Evolutionary conservation across 148 eudicot species (phyloP).

Genomic region (Vaccinium macrocarpon): DNA sequence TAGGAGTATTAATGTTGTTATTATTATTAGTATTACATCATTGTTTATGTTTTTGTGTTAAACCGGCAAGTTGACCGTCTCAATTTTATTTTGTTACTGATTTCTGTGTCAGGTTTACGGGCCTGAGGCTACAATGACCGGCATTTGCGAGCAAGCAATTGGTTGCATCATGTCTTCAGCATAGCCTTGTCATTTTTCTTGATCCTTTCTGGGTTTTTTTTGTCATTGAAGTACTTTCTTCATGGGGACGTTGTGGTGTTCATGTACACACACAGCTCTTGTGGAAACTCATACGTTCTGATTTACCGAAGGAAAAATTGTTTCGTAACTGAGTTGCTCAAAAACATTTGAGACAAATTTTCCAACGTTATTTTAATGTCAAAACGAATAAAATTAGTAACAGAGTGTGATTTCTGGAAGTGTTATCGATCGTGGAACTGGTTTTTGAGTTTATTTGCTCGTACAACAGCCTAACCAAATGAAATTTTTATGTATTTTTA

Average conservation of each 20-base stretch:
- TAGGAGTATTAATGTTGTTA: not conserved
- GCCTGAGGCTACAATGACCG: conserved; percentile 97
- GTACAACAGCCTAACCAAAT: too few relatives aligned
- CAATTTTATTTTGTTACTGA: not conserved
- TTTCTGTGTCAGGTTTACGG: conserved; percentile 64
- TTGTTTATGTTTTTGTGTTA: not conserved
- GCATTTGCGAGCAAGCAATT: conserved; percentile 96
- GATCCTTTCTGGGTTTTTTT: not conserved
- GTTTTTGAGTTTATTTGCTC: not conserved
- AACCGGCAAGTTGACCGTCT: not conserved
- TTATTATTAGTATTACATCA: not conserved
- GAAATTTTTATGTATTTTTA: too few relatives aligned
- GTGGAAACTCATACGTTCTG: not conserved
- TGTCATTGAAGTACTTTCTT: not conserved
- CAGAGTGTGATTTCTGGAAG: not conserved
- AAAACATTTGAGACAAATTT: not conserved
- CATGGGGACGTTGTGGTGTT: not conserved
- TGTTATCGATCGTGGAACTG: not conserved
- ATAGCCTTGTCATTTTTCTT: conserved; percentile 20
- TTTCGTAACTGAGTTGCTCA: not conserved
- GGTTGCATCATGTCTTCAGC: conserved; percentile 78
- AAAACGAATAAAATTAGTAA: not conserved
- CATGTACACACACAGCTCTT: not conserved
- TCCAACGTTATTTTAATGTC: not conserved
- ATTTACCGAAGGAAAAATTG: not conserved